Percentiles rank a stretch among this genome's conserved stretches.
Evolutionary conservation across 169 alveolate genomes (phyloP).

Genomic region (Plasmodium vivax): DNA sequence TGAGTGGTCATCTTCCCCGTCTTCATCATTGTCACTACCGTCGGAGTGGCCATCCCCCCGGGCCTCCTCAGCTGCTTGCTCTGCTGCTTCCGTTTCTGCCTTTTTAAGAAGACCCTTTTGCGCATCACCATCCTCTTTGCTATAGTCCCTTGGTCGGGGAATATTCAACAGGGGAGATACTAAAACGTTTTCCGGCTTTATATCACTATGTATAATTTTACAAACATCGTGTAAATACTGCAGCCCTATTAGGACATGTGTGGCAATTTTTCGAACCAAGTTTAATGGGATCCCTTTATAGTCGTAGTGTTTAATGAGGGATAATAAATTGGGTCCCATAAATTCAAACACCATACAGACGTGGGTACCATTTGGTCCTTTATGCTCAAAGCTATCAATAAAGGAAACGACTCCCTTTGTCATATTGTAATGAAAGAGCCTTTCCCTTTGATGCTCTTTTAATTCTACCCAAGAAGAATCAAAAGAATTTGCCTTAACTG

Average conservation of each 20-base stretch:
- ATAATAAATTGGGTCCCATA: constrained; percentile 97
- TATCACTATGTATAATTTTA: constrained; percentile 98
- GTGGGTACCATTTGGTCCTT: constrained; percentile 98
- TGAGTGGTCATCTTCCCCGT: constrained; percentile 38
- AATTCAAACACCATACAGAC: constrained; percentile 98
- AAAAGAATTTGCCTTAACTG: constrained; percentile 85
- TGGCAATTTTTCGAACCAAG: constrained; percentile 95
- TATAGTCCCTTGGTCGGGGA: constrained; percentile 29
- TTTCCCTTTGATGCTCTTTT: constrained; percentile 75
- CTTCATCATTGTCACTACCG: neutral
- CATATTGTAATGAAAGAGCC: constrained; percentile 76
- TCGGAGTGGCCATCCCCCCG: neutral
- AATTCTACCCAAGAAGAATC: constrained; percentile 86
- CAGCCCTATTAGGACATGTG: constrained; percentile 97
- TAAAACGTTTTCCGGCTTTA: constrained; percentile 99
- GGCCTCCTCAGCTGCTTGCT: neutral
- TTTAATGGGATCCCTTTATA: constrained; percentile 96
- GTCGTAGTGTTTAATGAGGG: constrained; percentile 95
- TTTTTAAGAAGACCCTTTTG: neutral
- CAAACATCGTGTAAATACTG: constrained; percentile 97
- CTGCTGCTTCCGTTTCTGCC: neutral
- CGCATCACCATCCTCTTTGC: neutral
- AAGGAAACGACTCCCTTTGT: constrained; percentile 93
- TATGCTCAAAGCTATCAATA: constrained; percentile 94
- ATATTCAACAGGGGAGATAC: constrained; percentile 77